Conservation (phyloP, 2,329 filamentous ascomycete species). For the Colletotrichum aenigma region DNA sequence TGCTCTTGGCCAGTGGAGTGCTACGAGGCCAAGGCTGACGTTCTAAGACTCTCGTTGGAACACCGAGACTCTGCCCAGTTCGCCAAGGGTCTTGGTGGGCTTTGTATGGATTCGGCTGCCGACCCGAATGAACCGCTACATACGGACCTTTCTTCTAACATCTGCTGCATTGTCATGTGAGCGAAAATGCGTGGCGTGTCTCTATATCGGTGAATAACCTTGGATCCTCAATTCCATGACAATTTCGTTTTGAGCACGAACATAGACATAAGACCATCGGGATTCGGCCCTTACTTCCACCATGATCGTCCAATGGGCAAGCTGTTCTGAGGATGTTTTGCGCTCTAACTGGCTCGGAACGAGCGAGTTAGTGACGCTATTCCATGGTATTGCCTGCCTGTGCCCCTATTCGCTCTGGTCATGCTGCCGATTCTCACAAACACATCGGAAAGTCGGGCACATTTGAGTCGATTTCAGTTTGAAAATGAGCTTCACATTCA, state of each 20-base stretch:
- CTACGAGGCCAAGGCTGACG: constrained; percentile 6
- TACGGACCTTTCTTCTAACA: background rate
- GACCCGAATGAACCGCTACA: background rate
- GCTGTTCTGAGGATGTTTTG: accelerated
- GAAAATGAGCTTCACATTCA: too few species aligned
- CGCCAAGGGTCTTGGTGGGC: background rate
- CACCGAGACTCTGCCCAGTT: background rate
- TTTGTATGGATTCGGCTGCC: background rate
- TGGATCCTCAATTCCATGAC: too few species aligned
- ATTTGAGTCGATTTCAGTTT: too few species aligned
- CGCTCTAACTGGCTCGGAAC: background rate
- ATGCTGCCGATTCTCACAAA: too few species aligned
- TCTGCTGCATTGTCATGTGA: background rate
- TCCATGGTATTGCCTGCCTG: background rate
- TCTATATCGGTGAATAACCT: too few species aligned
- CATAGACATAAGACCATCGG: background rate
- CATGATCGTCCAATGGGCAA: background rate
- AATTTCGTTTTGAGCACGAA: too few species aligned
- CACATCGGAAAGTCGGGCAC: too few species aligned
- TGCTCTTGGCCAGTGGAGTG: constrained; percentile 7
- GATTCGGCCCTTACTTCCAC: background rate
- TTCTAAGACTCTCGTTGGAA: background rate
- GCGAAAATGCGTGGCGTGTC: too few species aligned
- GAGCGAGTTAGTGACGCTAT: accelerated
- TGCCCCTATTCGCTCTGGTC: too few species aligned